A percentile compares a stretch with the other conserved stretches of the same genome.
Conservation (phyloP, 352 stramenopile genomes). For the Phytopythium delawarense region DNA sequence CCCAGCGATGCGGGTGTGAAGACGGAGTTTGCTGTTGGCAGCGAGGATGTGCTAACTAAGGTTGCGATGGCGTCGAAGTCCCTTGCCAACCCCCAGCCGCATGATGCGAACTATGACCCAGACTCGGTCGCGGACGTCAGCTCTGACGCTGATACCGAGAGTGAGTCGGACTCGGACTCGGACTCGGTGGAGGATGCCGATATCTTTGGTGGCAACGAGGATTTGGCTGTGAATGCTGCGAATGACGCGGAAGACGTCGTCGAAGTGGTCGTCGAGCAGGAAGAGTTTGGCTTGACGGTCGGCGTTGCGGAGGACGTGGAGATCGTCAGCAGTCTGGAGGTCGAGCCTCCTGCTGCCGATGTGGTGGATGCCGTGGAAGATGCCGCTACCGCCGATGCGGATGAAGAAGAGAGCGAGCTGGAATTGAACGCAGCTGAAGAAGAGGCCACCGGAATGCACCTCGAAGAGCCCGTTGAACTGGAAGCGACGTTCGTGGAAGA, state of each 20-base stretch:
- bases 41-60: slow-evolving; percentile 20
- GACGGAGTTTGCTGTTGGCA: background rate
- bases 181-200: background rate
- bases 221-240: background rate
- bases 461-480: background rate
- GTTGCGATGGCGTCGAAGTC: slow-evolving; percentile 33
- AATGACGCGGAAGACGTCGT: slow-evolving; percentile 4
- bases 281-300: slow-evolving; percentile 9
- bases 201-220: background rate
- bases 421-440: background rate
- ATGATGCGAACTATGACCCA: background rate
- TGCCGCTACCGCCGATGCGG: background rate
- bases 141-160: slow-evolving; percentile 4
- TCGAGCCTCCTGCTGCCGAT: background rate
- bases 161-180: background rate
- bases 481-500: background rate
- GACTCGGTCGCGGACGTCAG: background rate
- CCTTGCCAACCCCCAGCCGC: slow-evolving; percentile 5
- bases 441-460: background rate
- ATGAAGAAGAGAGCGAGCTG: background rate
- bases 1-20: slow-evolving; percentile 7
- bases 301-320: background rate
- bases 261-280: slow-evolving; percentile 8
- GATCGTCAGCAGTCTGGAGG: background rate
- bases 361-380: slow-evolving; percentile 4